Evolutionary conservation across 2,329 filamentous ascomycete species (phyloP).

Genomic region (Tetracladium maxilliforme): DNA sequence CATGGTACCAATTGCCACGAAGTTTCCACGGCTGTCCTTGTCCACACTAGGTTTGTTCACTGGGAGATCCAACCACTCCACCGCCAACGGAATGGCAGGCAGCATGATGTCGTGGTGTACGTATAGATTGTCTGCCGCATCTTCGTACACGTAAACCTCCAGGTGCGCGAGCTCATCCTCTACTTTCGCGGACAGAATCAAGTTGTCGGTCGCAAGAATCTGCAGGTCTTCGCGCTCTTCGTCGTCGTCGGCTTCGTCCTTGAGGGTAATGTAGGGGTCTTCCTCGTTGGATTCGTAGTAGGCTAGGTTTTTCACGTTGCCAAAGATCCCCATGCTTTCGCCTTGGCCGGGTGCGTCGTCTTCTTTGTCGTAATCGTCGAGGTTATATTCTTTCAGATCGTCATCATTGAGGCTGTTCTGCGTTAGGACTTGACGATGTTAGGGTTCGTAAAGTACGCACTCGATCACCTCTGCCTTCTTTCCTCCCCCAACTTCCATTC

Average conservation of each 20-base stretch:
- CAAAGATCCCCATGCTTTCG: conserved; percentile 80
- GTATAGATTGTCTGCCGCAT: conserved; percentile 88
- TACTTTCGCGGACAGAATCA: conserved; percentile 82
- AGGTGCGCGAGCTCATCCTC: conserved; percentile 95
- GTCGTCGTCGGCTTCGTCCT: conserved; percentile 47
- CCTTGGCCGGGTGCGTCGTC: conserved; percentile 44
- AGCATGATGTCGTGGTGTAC: conserved; percentile 99
- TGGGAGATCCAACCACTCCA: conserved; percentile 93
- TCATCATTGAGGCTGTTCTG: conserved; percentile 48
- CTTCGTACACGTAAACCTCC: conserved; percentile 96
- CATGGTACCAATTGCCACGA: conserved; percentile 91
- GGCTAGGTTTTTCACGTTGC: conserved; percentile 82
- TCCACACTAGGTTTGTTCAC: conserved; percentile 54
- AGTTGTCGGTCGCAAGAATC: conserved; percentile 82
- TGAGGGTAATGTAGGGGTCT: conserved; percentile 90
- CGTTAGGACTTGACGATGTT: conserved; percentile 1
- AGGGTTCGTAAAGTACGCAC: no score
- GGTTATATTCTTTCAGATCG: conserved; percentile 88
- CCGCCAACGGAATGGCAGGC: conserved; percentile 83
- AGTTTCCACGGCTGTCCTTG: conserved; percentile 64
- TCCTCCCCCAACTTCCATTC: conserved; percentile 20
- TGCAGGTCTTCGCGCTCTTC: conserved; percentile 90
- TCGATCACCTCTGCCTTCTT: background rate
- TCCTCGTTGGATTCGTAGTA: conserved; percentile 92
- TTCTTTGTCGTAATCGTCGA: conserved; percentile 86